Base-by-base conservation (phyloP, 768 basidiomycete species). In the Hortiboletus campestris region DNA sequence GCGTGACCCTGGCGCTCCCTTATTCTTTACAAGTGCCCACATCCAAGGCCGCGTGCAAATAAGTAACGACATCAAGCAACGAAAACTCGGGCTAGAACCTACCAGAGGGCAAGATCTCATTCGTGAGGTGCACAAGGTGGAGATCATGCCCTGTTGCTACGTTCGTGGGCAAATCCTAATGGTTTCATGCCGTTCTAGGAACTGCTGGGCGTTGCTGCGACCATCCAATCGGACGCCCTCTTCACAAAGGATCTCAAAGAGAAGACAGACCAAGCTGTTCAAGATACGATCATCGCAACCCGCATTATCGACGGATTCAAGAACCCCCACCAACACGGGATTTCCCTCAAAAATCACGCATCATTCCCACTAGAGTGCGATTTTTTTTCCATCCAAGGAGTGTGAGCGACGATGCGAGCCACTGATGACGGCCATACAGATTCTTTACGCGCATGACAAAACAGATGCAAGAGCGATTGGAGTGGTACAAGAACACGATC, bases 41-140 rank as follows among this genome's bases (percentile, higher is more conserved):
- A 89, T 91, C 28, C 88, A 91, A 73, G 86, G 86, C 29, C 84
- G 88, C 25, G 76, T 89, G 1, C 89, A 91, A 62, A 89, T 92
- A 55, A 84, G 86, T 64, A 89, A 88, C 62, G 88, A 91, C 44
- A 72, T 92, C 19, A 86, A 87, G 57, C 84, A 86, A 64, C 81
- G 85, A 49, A 88, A 89, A 66, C 75, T 91, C 6, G 89, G 87
- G 0, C 84, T 86, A 57, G 89, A 91, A 62, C 80, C 88, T 2
- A 79, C 79, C 6, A 89, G 88, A 66, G 86, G 86, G 0, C 84
- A 86, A 60, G 87, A 88, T 49, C 78, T 83, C 48, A 83, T 89
- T 50, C 82, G 82, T 16, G 72, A 74, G 42, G 78, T 89, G 11
- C 84, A 87, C 63, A 89, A 88, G 75, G 90, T 86, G 53, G 19